Conservation (phyloP, 805 yeast species). For the Wickerhamiella dianesei region DNA sequence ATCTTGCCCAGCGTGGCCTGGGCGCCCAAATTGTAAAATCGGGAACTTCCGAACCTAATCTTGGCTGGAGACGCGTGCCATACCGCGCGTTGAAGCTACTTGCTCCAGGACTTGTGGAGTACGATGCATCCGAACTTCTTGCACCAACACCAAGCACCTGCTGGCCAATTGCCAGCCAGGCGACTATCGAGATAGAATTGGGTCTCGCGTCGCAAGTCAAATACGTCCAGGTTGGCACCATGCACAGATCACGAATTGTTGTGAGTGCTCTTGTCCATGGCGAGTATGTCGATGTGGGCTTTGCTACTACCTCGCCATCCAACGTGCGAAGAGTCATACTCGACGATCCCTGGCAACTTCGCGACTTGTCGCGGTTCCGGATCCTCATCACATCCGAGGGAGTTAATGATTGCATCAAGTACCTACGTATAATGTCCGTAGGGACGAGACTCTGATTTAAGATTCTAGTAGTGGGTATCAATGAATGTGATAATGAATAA, state of each 20-base stretch:
- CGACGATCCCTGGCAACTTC: neutral
- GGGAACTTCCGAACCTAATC: neutral
- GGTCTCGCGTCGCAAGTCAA: neutral
- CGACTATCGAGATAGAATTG: conserved; percentile 6
- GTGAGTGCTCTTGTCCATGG: neutral
- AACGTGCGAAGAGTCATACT: neutral
- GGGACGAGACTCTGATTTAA: too few relatives aligned
- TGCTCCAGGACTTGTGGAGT: too few relatives aligned
- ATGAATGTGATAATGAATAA: too few relatives aligned
- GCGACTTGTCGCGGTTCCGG: neutral
- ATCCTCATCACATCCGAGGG: neutral
- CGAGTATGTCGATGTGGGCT: neutral
- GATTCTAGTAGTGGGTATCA: too few relatives aligned
- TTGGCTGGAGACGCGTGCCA: neutral
- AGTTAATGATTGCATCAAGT: neutral
- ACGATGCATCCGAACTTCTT: too few relatives aligned
- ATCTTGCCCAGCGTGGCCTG: neutral
- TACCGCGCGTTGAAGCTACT: too few relatives aligned
- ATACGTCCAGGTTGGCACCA: neutral
- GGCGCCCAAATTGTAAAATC: neutral
- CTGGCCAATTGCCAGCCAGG: conserved; percentile 7
- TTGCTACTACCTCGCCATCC: neutral
- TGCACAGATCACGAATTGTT: neutral
- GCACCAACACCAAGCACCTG: too few relatives aligned
- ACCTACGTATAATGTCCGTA: neutral